Evolutionary conservation across 768 basidiomycete genomes (phyloP), one percentile per base, ranked within the genome.

Genomic region (Tulasnella sp.): DNA sequence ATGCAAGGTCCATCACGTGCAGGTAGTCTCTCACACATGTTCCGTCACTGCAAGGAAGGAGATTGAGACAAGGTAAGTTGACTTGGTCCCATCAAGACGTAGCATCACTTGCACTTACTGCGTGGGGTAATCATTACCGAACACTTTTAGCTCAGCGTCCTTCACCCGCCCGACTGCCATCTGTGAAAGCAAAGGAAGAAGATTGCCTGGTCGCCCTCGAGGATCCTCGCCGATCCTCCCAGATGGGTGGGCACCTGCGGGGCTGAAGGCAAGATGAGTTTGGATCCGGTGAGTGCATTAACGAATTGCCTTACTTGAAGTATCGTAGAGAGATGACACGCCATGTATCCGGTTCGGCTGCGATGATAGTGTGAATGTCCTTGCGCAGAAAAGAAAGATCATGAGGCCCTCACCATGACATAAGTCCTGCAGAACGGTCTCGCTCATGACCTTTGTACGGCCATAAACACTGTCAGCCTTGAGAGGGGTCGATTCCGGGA

Each of bases 1-100:
- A 76, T n/a, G 96, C 91, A 49, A 99, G 79, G 71, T 99, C 96
- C 69, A 97, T 81, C 62, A 99, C 81, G 67, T 93, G 91, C 11
- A 93, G 76, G 71, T 93, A 93, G 72, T 98, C 94, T 44, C 94
- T 85, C n/a, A 98, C 90, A 67, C 95, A 99, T 7, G 95, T 97
- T 8, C 95, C 95, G 68, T 98, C 95, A 38, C 88, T 89, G 64
- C 5, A 50, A 60, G 32, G 15, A 15, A 2, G 23, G 13, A 30
- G 3, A 8, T 23, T 21, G 26, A 29, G 47, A 42, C 4, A 53
- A 24, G 5, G 34, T 38, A 7, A 7, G 34, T 5, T 38, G 7
- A 38, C 15, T 38, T 38, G 60, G 55, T 67, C 34, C 62, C 47
- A 30, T 23, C 21, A 26, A 7, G 30, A 7, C n/a, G 17, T 34